These are phyloP conservation scores for Ganoderma lucidum DNA, from an alignment of 1,284 basidiomycete species.

Conservation along the genomic window DNA sequence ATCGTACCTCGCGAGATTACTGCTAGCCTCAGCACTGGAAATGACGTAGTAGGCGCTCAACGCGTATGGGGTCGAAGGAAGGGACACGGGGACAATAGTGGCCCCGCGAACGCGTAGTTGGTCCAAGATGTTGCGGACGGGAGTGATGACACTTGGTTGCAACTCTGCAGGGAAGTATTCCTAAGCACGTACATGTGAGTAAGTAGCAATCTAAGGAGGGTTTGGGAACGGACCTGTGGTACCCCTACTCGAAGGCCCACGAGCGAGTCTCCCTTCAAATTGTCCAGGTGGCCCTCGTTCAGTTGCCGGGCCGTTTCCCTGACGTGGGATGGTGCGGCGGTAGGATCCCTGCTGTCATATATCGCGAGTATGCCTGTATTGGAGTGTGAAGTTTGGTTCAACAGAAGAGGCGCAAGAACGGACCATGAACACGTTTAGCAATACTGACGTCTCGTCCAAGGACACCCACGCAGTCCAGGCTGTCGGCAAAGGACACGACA, in stretches of 20 bases:
- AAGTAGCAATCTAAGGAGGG: slow-evolving; percentile 34
- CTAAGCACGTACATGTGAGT: slow-evolving; percentile 40
- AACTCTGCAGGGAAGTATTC: slow-evolving; percentile 88
- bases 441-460: slow-evolving; percentile 64
- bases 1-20: slow-evolving; percentile 92
- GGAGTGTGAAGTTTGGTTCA: slow-evolving; percentile 2
- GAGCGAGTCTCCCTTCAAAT: slow-evolving; percentile 36
- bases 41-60: slow-evolving; percentile 96
- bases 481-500: slow-evolving; percentile 93
- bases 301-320: slow-evolving; percentile 44
- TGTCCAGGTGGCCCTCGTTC: slow-evolving; percentile 24
- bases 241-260: slow-evolving; percentile 66
- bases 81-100: slow-evolving; percentile 73
- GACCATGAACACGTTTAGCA: slow-evolving; percentile 71
- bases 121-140: slow-evolving; percentile 58
- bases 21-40: slow-evolving; percentile 93
- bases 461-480: slow-evolving; percentile 93
- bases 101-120: slow-evolving; percentile 72
- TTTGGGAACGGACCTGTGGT: slow-evolving; percentile 49
- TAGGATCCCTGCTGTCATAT: slow-evolving; percentile 84
- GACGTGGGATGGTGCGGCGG: slow-evolving; percentile 60
- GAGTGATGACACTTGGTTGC: slow-evolving; percentile 53
- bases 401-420: slow-evolving; percentile 34
- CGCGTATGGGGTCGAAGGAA: slow-evolving; percentile 82
- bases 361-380: slow-evolving; percentile 65